phyloP scores from a whole-genome alignment of 441 rosid species.

The Gossypium laxum region DNA sequence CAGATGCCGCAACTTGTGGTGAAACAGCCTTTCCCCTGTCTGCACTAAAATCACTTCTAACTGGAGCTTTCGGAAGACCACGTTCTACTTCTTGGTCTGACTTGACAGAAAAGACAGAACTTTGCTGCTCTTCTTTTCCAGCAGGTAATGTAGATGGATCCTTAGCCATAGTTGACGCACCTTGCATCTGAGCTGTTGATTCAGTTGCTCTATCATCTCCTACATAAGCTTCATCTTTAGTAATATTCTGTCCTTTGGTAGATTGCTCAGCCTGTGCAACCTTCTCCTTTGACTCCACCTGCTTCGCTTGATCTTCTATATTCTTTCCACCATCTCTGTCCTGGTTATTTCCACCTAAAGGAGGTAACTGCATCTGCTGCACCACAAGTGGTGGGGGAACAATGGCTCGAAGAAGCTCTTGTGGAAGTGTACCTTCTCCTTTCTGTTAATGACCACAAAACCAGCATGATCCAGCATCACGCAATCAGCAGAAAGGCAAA shows the following conservation, averaged over 20 bases:
- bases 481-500: not conserved
- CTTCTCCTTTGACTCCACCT: slow-evolving; percentile 50
- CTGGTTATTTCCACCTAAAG: slow-evolving; percentile 50
- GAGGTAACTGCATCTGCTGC: slow-evolving; percentile 45
- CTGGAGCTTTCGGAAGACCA: slow-evolving; percentile 44
- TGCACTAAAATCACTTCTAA: slow-evolving; percentile 46
- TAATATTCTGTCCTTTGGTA: slow-evolving; percentile 32
- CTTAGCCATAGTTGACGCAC: slow-evolving; percentile 38
- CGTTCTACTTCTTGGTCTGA: slow-evolving; percentile 69
- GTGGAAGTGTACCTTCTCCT: slow-evolving; percentile 93
- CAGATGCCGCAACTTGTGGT: slow-evolving; percentile 43
- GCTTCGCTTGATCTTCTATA: slow-evolving; percentile 53
- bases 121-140: slow-evolving; percentile 71
- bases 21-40: slow-evolving; percentile 75
- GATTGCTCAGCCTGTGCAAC: slow-evolving; percentile 41
- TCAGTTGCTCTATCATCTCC: slow-evolving; percentile 54
- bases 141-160: slow-evolving; percentile 36
- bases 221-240: slow-evolving; percentile 54
- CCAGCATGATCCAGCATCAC: slow-evolving; percentile 7
- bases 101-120: slow-evolving; percentile 44
- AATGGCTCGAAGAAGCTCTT: slow-evolving; percentile 89
- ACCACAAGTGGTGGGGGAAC: slow-evolving; percentile 77
- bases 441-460: slow-evolving; percentile 44
- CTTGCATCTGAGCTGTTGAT: slow-evolving; percentile 37
- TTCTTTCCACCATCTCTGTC: slow-evolving; percentile 53